These are phyloP conservation scores for Yamadazyma buinensis DNA, from an alignment of 1,139 yeast genomes.

Conservation along the genomic window DNA sequence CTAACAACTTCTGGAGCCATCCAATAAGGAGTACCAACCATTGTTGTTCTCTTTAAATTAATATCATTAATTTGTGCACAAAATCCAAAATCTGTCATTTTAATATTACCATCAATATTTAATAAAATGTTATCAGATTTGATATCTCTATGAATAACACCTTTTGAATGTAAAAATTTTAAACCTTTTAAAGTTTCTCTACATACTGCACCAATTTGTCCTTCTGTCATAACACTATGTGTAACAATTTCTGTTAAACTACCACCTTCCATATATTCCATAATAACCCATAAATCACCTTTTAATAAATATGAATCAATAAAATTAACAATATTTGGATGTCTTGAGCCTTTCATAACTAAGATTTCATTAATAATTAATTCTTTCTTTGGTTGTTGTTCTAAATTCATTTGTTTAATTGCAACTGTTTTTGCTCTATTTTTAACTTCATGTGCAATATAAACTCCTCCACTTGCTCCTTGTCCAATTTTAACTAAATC, in stretches of 20 bases:
- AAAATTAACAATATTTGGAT: slow-evolving; percentile 88
- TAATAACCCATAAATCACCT: slow-evolving; percentile 87
- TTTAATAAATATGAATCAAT: slow-evolving; percentile 76
- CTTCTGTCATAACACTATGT: slow-evolving; percentile 91
- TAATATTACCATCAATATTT: slow-evolving; percentile 81
- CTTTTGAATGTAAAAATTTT: slow-evolving; percentile 84
- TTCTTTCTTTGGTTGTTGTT: slow-evolving; percentile 93
- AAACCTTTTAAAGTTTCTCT: slow-evolving; percentile 86
- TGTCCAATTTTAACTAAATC: slow-evolving; percentile 86
- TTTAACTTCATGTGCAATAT: slow-evolving; percentile 69
- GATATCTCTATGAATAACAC: slow-evolving; percentile 94
- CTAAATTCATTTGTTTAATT: slow-evolving; percentile 90
- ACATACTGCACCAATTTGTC: slow-evolving; percentile 96
- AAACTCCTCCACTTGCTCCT: slow-evolving; percentile 98
- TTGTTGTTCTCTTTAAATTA: slow-evolving; percentile 84
- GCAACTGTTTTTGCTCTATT: slow-evolving; percentile 71
- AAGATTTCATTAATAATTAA: slow-evolving; percentile 87
- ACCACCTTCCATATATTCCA: slow-evolving; percentile 99
- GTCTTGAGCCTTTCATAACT: slow-evolving; percentile 91
- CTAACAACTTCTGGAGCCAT: slow-evolving; percentile 99
- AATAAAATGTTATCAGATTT: slow-evolving; percentile 89
- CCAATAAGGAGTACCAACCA: slow-evolving; percentile 99
- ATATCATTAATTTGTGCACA: slow-evolving; percentile 94
- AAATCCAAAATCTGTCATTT: slow-evolving; percentile 85
- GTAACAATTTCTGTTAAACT: slow-evolving; percentile 93